Evolutionary conservation across 1,139 yeast species (phyloP), one percentile per base, ranked within the genome.

Genomic region (Geotrichum candidum): DNA sequence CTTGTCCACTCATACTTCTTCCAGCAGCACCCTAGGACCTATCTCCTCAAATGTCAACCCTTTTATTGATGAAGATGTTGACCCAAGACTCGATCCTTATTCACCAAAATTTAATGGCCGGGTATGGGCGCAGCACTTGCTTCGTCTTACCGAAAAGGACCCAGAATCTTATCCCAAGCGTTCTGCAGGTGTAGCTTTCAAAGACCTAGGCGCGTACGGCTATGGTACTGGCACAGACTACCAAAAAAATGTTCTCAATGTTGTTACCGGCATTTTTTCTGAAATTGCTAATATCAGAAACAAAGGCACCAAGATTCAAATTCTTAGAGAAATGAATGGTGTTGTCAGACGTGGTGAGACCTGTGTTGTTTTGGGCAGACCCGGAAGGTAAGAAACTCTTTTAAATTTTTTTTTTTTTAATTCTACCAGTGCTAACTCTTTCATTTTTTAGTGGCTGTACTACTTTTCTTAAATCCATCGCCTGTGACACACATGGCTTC

Each of bases 181-280:
- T 22, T 60, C 68, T 48, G 68, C 69, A 7, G 96, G 96, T 11
- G 78, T 90, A 50, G 81, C 87, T 3, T 90, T 86, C 79, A 81
- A 82, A 64, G 76, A 88, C 68, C 75, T 90, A 67, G 76, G 88
- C 61, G 95, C 92, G 1, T 82, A 80, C 66, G 97, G 96, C 63
- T 81, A 81, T 63, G 91, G 94, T 11, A 79, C 87, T 4, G 95
- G 87, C 69, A 82, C 91, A 2, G 94, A 88, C 69, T 90, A 87
- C 74, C 96, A 89, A 73, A 78, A 87, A 29, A 89, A 91, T 1
- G 85, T 88, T 11, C 69, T 80, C 27, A 89, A 87, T 69, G 77
- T 80, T 15, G 74, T 72, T 6, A 58, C 69, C 53, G 74, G 65
- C 53, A 73, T 58, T 56, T 67, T 68, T 61, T 72, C 61, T 33